Evolutionary conservation across 345 rosid species (phyloP), one percentile per base, ranked within the genome.

Genomic region (Murraya paniculata): DNA sequence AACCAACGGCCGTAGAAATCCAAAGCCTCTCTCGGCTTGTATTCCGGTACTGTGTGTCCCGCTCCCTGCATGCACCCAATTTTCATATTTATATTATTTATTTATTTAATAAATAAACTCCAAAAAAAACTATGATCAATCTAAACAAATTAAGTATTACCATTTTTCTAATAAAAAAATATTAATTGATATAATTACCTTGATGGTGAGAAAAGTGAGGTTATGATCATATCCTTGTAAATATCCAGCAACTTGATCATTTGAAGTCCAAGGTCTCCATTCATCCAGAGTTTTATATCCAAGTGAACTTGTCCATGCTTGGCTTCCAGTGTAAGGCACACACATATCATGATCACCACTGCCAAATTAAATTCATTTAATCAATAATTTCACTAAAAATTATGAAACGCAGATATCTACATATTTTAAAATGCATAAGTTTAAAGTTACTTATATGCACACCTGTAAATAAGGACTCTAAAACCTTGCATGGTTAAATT

Each of bases 341-440:
- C 89, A 81, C 89, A 88, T 78, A 60, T 90, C 93, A 79, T 90
- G 93, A 74, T 90, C 89, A 45, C 87, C 88, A 66, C 90, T 86
- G 88, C 71, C 68, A 72, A 39, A 9, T 61, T 13, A 61, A 61
- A 25, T 60, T 61, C 5, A 27, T 27, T 61, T 28, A 27, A 61
- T 61, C 21, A 61, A 27, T 45, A 45, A 45, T 11, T 45, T 45
- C 50, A 11, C 50, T 45, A 10, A 45, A 45, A 0, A 13, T 45
- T 45, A 45, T 13, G 50, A 45, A 41, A 13, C 50, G 50, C 0
- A 45, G 18, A 45, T 13, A 45, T 3, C 18, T 45, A 2, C 5
- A 45, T 3, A 13, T 13, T 0, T 41, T 11, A 45, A 41, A 41
- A 45, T 13, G 18, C 18, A 5, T 45, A 2, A 45, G 3, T 13